Conservation (phyloP, 1,139 yeast genomes). For the Geotrichum reessii region DNA sequence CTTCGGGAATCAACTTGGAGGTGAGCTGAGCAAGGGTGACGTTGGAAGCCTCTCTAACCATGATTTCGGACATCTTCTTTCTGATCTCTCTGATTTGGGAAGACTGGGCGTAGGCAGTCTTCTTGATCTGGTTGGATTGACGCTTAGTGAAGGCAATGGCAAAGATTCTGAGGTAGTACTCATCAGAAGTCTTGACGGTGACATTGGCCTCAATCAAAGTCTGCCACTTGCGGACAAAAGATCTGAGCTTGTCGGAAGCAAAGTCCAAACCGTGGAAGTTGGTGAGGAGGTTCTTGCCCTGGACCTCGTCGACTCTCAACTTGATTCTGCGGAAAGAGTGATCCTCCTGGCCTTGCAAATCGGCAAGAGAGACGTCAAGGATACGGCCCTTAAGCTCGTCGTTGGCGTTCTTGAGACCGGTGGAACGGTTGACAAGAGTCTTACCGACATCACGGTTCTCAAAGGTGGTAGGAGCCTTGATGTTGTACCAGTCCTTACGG, state of each 20-base stretch:
- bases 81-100: slow-evolving; percentile 83
- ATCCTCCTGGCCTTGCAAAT: slow-evolving; percentile 88
- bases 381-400: slow-evolving; percentile 91
- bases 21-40: slow-evolving; percentile 83
- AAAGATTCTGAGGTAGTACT: slow-evolving; percentile 81
- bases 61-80: slow-evolving; percentile 82
- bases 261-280: slow-evolving; percentile 94
- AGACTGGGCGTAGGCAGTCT: slow-evolving; percentile 85
- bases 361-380: slow-evolving; percentile 81
- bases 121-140: slow-evolving; percentile 83
- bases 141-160: slow-evolving; percentile 92
- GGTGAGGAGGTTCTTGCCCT: slow-evolving; percentile 87
- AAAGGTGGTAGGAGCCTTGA: slow-evolving; percentile 92
- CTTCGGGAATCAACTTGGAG: slow-evolving; percentile 84
- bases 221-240: slow-evolving; percentile 92
- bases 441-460: slow-evolving; percentile 93
- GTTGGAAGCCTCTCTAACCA: slow-evolving; percentile 79
- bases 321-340: slow-evolving; percentile 85
- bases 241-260: slow-evolving; percentile 85
- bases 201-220: slow-evolving; percentile 86
- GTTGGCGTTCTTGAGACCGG: slow-evolving; percentile 88
- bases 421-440: slow-evolving; percentile 88
- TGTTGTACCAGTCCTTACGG: slow-evolving; percentile 92
- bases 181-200: slow-evolving; percentile 87
- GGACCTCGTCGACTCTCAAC: slow-evolving; percentile 89